Conservation (phyloP, 805 yeast genomes). For the Cephaloascus fragrans region DNA sequence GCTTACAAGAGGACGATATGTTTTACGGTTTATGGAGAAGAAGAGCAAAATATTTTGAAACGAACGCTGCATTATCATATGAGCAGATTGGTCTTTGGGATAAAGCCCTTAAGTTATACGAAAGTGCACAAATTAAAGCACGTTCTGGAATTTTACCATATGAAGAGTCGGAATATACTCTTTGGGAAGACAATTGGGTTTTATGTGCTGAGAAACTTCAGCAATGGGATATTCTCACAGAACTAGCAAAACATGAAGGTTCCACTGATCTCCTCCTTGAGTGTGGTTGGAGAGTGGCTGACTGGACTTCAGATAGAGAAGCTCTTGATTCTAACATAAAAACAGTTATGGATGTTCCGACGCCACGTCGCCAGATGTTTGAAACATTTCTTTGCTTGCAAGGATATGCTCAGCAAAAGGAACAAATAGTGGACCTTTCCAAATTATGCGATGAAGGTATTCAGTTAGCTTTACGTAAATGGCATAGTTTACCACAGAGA, state of each 20-base stretch:
- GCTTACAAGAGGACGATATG: constrained; percentile 90
- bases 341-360: constrained; percentile 97
- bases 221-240: constrained; percentile 97
- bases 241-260: constrained; percentile 95
- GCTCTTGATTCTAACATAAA: constrained; percentile 90
- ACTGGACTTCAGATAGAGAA: constrained; percentile 93
- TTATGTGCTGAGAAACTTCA: constrained; percentile 93
- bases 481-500: constrained; percentile 83
- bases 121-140: constrained; percentile 94
- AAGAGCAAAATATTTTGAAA: constrained; percentile 88
- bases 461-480: constrained; percentile 80
- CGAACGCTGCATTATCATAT: constrained; percentile 84
- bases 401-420: constrained; percentile 86
- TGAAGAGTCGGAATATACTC: constrained; percentile 86
- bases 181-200: constrained; percentile 99
- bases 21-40: constrained; percentile 97
- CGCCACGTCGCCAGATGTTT: constrained; percentile 92
- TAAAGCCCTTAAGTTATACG: constrained; percentile 87
- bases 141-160: constrained; percentile 92
- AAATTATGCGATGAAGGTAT: constrained; percentile 92
- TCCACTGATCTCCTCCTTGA: constrained; percentile 91
- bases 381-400: constrained; percentile 91
- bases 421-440: constrained; percentile 75
- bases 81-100: constrained; percentile 96
- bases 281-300: constrained; percentile 99